phyloP scores from a whole-genome alignment of 2,329 filamentous ascomycete species.

The Colletotrichum simmondsii region DNA sequence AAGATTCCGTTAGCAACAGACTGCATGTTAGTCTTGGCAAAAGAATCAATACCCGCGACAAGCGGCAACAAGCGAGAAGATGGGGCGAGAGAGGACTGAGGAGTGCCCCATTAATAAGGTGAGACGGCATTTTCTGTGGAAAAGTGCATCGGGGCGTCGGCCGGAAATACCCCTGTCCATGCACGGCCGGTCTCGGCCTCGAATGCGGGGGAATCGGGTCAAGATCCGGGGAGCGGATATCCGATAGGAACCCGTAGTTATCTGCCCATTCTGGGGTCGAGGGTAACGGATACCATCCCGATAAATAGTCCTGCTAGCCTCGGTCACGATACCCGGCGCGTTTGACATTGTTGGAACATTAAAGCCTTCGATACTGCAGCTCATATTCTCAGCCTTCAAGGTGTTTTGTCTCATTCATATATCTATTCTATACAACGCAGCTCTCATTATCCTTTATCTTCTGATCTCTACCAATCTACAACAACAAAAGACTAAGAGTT shows the following conservation, averaged over 20 bases:
- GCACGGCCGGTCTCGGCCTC: constrained; percentile 32
- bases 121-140: constrained; percentile 1
- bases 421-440: neutral
- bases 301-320: constrained; percentile 1
- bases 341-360: neutral
- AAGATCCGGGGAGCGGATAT: constrained; percentile 32
- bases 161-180: constrained; percentile 33
- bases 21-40: neutral
- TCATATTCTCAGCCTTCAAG: neutral
- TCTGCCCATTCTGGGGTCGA: constrained; percentile 1
- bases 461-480: neutral
- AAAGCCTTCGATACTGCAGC: constrained; percentile 2
- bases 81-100: neutral
- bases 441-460: neutral
- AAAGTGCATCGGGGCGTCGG: constrained; percentile 16
- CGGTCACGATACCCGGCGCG: constrained; percentile 8
- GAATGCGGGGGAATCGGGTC: constrained; percentile 32
- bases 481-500: no score
- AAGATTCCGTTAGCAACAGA: neutral
- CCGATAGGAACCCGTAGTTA: constrained; percentile 21
- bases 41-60: no score
- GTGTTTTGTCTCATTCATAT: neutral
- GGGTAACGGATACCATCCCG: constrained; percentile 23
- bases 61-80: neutral
- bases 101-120: neutral